phyloP scores from a whole-genome alignment of 2,329 filamentous ascomycete species.

The Neofusicoccum parvum region DNA sequence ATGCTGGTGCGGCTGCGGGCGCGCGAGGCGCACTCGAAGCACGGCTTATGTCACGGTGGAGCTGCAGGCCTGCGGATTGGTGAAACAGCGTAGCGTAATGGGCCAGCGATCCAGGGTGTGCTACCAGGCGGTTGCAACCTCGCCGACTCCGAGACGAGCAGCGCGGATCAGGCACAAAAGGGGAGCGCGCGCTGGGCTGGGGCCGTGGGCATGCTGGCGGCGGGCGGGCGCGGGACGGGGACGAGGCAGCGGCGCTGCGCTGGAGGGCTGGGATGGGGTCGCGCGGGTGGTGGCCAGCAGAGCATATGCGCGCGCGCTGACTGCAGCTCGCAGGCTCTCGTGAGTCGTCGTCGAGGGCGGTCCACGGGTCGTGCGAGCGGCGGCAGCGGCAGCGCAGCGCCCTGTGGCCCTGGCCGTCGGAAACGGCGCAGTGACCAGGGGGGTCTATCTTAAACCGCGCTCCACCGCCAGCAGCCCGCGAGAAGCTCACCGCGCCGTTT shows the following conservation, averaged over 20 bases:
- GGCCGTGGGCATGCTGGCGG: constrained; percentile 8
- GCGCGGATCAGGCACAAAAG: constrained; percentile 18
- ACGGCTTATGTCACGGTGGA: constrained; percentile 20
- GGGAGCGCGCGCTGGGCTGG: neutral
- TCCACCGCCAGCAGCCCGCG: neutral
- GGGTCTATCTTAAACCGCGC: constrained; percentile 3
- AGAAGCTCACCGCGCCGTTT: constrained; percentile 9
- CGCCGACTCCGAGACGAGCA: constrained; percentile 1
- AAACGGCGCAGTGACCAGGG: neutral
- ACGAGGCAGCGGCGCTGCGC: neutral
- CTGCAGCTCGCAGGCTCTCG: constrained; percentile 18
- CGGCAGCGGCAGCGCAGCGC: neutral
- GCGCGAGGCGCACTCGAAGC: constrained; percentile 11
- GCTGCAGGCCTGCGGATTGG: constrained; percentile 21
- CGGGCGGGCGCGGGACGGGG: constrained; percentile 4
- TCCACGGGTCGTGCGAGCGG: constrained; percentile 4
- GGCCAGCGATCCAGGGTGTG: constrained; percentile 20
- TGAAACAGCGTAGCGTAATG: constrained; percentile 20
- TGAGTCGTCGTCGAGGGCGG: constrained; percentile 13
- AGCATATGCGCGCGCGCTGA: constrained; percentile 11
- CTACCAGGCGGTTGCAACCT: constrained; percentile 17
- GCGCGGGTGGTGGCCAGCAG: neutral
- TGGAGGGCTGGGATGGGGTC: neutral
- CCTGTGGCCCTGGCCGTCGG: neutral
- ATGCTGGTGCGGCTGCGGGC: constrained; percentile 14